Evolutionary conservation across 371 early-diverging fungal species (phyloP).

Genomic region (Rhizopus sp.): DNA sequence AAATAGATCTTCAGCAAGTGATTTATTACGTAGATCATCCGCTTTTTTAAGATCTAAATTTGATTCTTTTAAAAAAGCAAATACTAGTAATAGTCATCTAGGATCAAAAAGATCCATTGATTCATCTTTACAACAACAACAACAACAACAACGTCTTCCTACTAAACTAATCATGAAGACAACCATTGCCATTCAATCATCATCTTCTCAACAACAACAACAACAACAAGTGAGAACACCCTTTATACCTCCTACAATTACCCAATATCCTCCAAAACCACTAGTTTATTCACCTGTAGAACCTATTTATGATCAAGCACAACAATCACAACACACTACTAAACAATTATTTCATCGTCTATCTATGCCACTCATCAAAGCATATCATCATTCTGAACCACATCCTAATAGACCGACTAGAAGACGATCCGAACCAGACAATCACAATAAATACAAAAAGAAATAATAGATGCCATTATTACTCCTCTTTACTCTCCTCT

Average conservation of each 20-base stretch:
- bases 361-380: slow-evolving; percentile 25
- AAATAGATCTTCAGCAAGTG: slow-evolving; percentile 34
- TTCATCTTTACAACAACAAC: slow-evolving; percentile 10
- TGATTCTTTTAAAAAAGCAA: slow-evolving; percentile 28
- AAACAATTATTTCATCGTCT: slow-evolving; percentile 26
- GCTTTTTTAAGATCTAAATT: slow-evolving; percentile 47
- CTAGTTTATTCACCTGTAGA: slow-evolving; percentile 49
- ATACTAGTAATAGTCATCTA: slow-evolving; percentile 12
- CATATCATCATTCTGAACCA: slow-evolving; percentile 3
- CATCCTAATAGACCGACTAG: slow-evolving; percentile 15
- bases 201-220: slow-evolving; percentile 4
- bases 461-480: slow-evolving; percentile 1
- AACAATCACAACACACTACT: neutral
- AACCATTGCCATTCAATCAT: slow-evolving; percentile 35
- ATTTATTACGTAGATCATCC: slow-evolving; percentile 44
- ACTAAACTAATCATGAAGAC: slow-evolving; percentile 45
- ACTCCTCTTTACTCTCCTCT: neutral
- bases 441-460: slow-evolving; percentile 17
- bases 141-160: slow-evolving; percentile 12
- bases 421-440: slow-evolving; percentile 21
- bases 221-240: slow-evolving; percentile 11
- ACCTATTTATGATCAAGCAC: slow-evolving; percentile 14
- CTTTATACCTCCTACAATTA: slow-evolving; percentile 37
- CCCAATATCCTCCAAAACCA: slow-evolving; percentile 50
- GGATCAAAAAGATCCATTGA: neutral